Evolutionary conservation across 805 yeast species (phyloP).

Genomic region (Yamadazyma phyllophila): DNA sequence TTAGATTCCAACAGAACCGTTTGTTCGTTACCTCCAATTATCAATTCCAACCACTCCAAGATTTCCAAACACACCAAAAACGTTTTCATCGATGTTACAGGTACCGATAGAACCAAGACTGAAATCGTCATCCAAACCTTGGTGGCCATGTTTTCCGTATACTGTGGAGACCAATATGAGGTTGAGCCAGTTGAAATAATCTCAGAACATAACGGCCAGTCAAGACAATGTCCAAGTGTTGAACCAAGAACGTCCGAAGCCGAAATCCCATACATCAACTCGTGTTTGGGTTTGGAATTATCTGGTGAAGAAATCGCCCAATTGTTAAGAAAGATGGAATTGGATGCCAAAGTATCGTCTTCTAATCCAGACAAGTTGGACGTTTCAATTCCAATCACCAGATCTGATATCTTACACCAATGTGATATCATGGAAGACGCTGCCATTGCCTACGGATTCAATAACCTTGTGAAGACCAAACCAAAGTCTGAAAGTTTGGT

Average conservation of each 20-base stretch:
- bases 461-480: constrained; percentile 75
- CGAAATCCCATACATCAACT: constrained; percentile 82
- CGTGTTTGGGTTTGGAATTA: constrained; percentile 83
- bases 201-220: constrained; percentile 74
- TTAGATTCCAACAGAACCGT: constrained; percentile 73
- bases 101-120: constrained; percentile 91
- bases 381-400: constrained; percentile 83
- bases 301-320: constrained; percentile 63
- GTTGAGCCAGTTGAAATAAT: constrained; percentile 87
- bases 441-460: constrained; percentile 93
- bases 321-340: constrained; percentile 78
- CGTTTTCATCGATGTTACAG: constrained; percentile 91
- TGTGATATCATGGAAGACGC: constrained; percentile 99
- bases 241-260: constrained; percentile 66
- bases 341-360: constrained; percentile 56
- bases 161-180: constrained; percentile 76
- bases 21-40: constrained; percentile 94
- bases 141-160: constrained; percentile 93
- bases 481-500: constrained; percentile 77
- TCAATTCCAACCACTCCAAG: constrained; percentile 89
- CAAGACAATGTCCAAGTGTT: constrained; percentile 75
- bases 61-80: constrained; percentile 81
- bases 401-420: constrained; percentile 94
- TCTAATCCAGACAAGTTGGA: constrained; percentile 50
- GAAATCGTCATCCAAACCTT: constrained; percentile 89